These are phyloP conservation scores for Xylariales sp. DNA, from an alignment of 2,329 filamentous ascomycete genomes.

Conservation along the genomic window DNA sequence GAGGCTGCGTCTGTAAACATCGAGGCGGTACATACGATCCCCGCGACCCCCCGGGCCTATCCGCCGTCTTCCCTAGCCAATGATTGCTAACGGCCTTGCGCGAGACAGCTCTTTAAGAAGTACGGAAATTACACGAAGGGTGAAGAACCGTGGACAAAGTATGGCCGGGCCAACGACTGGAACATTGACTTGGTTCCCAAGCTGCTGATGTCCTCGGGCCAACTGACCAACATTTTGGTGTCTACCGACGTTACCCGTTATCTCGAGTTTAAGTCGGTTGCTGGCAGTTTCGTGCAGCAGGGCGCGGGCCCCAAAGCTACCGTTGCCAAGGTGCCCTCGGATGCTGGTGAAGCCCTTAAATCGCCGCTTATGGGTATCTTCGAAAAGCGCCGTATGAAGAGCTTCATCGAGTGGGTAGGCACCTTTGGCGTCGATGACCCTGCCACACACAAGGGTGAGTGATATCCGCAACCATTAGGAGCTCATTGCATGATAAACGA, in stretches of 20 bases:
- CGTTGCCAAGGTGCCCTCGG: constrained; percentile 95
- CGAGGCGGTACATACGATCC: constrained; percentile 74
- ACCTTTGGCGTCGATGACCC: constrained; percentile 85
- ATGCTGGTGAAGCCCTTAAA: constrained; percentile 87
- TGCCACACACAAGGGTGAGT: constrained; percentile 86
- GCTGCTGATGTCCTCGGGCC: constrained; percentile 97
- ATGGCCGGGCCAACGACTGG: constrained; percentile 97
- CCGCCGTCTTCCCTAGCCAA: constrained; percentile 28
- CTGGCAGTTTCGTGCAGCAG: constrained; percentile 96
- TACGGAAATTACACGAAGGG: constrained; percentile 84
- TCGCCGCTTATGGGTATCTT: constrained; percentile 97
- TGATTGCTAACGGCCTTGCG: constrained; percentile 31
- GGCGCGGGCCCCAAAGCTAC: constrained; percentile 84
- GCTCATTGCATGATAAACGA: constrained; percentile 1
- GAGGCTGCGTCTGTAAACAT: constrained; percentile 98
- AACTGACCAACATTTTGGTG: constrained; percentile 97
- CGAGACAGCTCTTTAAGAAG: constrained; percentile 82
- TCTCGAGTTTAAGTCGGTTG: constrained; percentile 93
- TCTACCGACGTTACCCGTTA: constrained; percentile 92
- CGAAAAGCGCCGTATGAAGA: constrained; percentile 97
- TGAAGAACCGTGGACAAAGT: constrained; percentile 97
- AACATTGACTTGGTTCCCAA: constrained; percentile 99
- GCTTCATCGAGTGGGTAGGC: constrained; percentile 95
- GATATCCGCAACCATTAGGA: constrained; percentile 1
- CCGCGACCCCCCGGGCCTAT: constrained; percentile 27